Conservation (phyloP, 202 grass and related monocot species). For the Elaeis oleifera region DNA sequence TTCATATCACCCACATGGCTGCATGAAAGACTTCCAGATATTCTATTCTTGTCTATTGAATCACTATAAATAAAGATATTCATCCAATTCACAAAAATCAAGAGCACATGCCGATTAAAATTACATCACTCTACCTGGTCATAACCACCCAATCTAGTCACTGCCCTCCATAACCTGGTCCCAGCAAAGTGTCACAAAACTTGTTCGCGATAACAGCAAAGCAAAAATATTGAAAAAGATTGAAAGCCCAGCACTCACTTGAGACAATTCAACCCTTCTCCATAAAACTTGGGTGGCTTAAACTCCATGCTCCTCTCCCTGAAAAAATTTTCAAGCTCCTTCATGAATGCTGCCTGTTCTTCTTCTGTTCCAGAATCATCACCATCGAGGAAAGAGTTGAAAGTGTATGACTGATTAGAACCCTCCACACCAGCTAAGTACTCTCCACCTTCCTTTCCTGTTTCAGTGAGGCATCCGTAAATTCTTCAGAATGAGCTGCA, state of each 20-base stretch:
- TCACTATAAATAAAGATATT: no score
- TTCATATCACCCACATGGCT: no score
- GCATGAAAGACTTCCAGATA: no score
- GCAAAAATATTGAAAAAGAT: not conserved
- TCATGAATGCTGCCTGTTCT: conserved; percentile 83
- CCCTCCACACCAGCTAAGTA: conserved; percentile 24
- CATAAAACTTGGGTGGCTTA: conserved; percentile 98
- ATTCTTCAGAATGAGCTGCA: conserved; percentile 2
- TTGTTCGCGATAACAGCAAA: not conserved
- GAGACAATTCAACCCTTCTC: conserved; percentile 91
- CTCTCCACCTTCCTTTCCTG: conserved; percentile 16
- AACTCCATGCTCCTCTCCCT: conserved; percentile 74
- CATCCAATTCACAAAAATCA: not conserved
- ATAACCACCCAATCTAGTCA: conserved; percentile 86
- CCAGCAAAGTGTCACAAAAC: conserved; percentile 19
- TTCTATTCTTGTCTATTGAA: no score
- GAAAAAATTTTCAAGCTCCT: conserved; percentile 82
- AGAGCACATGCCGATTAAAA: not conserved
- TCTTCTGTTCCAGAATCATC: conserved; percentile 87
- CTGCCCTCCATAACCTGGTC: conserved; percentile 97
- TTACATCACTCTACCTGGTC: conserved; percentile 52
- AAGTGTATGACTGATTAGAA: conserved; percentile 29
- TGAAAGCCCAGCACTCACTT: conserved; percentile 41
- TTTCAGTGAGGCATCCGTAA: conserved; percentile 10
- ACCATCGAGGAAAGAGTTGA: conserved; percentile 58